These are phyloP conservation scores for Mycena maculata DNA, from an alignment of 768 basidiomycete species.

Conservation along the genomic window DNA sequence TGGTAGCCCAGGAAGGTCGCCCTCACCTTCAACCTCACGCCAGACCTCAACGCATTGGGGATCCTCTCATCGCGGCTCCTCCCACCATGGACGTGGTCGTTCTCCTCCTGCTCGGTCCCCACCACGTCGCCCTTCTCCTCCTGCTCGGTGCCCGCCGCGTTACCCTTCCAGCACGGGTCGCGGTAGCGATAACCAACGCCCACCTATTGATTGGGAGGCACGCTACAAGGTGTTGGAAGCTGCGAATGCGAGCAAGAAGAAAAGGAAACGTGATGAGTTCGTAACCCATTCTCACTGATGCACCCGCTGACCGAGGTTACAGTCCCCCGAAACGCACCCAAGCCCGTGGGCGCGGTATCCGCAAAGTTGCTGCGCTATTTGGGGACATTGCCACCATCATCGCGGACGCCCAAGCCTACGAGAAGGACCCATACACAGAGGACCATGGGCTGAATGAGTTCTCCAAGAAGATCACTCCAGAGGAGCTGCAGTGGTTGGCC, in stretches of 20 bases:
- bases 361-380: conserved; percentile 9
- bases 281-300: neutral
- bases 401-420: conserved; percentile 1
- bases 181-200: no score
- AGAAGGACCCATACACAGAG: neutral
- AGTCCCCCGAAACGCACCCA: neutral
- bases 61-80: no score
- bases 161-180: no score
- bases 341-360: neutral
- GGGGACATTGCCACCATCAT: conserved; percentile 16
- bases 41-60: no score
- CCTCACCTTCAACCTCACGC: no score
- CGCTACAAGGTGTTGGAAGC: neutral
- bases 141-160: no score
- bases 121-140: no score
- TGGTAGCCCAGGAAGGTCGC: no score
- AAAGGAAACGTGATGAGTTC: neutral
- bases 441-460: neutral
- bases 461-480: neutral
- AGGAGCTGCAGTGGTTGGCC: neutral
- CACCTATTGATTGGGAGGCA: no score
- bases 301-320: neutral
- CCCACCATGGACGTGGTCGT: no score
- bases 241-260: no score
- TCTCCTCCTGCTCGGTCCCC: no score